Conservation (phyloP, 2,329 filamentous ascomycete species). For the Talaromyces sp. region DNA sequence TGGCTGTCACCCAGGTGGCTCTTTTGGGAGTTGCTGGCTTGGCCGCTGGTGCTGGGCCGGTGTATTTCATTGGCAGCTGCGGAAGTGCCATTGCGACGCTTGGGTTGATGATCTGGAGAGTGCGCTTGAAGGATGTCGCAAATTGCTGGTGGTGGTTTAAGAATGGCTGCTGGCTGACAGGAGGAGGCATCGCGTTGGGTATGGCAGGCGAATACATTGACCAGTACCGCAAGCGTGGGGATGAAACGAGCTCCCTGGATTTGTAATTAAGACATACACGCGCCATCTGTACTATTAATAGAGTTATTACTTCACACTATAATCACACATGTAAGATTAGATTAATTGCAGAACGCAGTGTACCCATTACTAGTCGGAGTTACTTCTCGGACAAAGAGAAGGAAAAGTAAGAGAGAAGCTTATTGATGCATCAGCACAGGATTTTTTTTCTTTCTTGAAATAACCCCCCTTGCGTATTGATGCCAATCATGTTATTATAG, state of each 20-base stretch:
- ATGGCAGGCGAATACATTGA: conserved; percentile 50
- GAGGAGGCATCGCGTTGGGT: conserved; percentile 52
- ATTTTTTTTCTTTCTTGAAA: no score
- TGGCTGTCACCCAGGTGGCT: conserved; percentile 36
- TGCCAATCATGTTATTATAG: no score
- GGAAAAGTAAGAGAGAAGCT: no score
- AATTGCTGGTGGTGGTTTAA: conserved; percentile 63
- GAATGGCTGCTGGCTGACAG: conserved; percentile 57
- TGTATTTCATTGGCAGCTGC: conserved; percentile 54
- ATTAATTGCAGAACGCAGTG: no score
- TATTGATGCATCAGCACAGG: no score
- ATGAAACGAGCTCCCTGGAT: neutral
- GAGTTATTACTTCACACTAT: neutral
- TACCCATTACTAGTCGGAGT: no score
- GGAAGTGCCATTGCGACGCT: conserved; percentile 51
- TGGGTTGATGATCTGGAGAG: conserved; percentile 54
- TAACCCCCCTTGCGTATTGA: no score
- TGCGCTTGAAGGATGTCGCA: conserved; percentile 50
- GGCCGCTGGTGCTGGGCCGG: conserved; percentile 49
- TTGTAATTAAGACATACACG: neutral
- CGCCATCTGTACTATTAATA: conserved; percentile 3
- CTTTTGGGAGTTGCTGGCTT: conserved; percentile 39
- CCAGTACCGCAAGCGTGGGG: conserved; percentile 23
- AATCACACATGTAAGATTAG: neutral
- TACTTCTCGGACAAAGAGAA: no score